Evolutionary conservation across 2,329 filamentous ascomycete species (phyloP).

Genomic region (Ophiocordyceps camponoti-rufipedis): DNA sequence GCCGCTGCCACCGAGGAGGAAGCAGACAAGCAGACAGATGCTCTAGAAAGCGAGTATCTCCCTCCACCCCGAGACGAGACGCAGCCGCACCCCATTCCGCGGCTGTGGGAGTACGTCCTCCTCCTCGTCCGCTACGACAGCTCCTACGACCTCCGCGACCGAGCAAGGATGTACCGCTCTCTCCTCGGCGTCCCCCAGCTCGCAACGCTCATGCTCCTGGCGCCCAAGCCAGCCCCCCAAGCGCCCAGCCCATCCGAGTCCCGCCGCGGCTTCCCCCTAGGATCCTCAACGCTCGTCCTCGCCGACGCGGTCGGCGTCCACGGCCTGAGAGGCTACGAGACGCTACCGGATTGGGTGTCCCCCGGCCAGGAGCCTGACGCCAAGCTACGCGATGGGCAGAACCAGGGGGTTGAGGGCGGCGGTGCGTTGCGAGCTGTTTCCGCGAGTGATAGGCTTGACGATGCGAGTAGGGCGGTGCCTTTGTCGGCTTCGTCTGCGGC

Average conservation of each 20-base stretch:
- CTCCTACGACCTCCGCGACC: constrained; percentile 87
- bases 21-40: constrained; percentile 15
- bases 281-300: constrained; percentile 71
- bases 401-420: constrained; percentile 8
- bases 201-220: constrained; percentile 75
- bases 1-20: constrained; percentile 13
- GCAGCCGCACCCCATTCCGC: constrained; percentile 45
- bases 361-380: constrained; percentile 65
- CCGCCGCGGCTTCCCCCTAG: constrained; percentile 59
- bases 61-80: constrained; percentile 9
- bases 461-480: constrained; percentile 19
- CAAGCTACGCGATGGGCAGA: constrained; percentile 45
- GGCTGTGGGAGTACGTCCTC: constrained; percentile 71
- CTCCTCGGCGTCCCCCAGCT: constrained; percentile 72
- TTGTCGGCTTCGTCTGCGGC: constrained; percentile 18
- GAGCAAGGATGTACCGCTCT: constrained; percentile 72
- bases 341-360: constrained; percentile 70
- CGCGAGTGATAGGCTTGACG: constrained; percentile 46
- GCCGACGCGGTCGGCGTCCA: constrained; percentile 57
- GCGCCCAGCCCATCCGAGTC: constrained; percentile 77
- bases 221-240: constrained; percentile 85
- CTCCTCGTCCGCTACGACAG: constrained; percentile 81
- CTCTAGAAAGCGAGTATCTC: constrained; percentile 11
- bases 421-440: constrained; percentile 24
- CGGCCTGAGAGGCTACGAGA: constrained; percentile 60